Conservation (phyloP, 768 basidiomycete species). For the Boletus sensibilis region DNA sequence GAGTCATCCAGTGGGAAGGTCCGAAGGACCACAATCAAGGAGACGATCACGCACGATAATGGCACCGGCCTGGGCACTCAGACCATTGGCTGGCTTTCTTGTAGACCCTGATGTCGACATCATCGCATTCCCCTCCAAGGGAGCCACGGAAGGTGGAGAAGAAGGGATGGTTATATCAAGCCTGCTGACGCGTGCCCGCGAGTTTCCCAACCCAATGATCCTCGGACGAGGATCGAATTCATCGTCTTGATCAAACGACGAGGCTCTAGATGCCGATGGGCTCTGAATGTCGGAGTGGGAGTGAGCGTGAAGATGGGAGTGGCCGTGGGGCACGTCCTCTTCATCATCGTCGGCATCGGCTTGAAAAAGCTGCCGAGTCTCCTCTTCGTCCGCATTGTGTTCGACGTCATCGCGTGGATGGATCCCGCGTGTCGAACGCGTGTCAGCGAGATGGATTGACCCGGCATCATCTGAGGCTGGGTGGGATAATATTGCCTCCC, state of each 20-base stretch:
- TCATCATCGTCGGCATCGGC: constrained; percentile 25
- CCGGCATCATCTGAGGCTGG: constrained; percentile 37
- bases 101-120: constrained; percentile 6
- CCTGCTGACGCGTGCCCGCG: constrained; percentile 49
- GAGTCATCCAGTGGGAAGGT: not conserved
- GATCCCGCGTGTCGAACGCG: constrained; percentile 22
- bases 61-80: constrained; percentile 85
- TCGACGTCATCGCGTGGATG: constrained; percentile 15
- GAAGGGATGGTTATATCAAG: constrained; percentile 36
- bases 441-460: constrained; percentile 41
- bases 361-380: constrained; percentile 22
- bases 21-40: not conserved
- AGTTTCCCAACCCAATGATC: constrained; percentile 40
- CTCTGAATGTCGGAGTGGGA: not conserved
- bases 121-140: constrained; percentile 22
- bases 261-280: not conserved
- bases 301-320: not conserved
- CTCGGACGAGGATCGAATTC: constrained; percentile 16
- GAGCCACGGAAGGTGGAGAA: constrained; percentile 9
- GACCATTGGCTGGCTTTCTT: constrained; percentile 28
- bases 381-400: constrained; percentile 27
- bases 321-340: constrained; percentile 1
- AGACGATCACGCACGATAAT: constrained; percentile 59
- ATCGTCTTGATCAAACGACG: constrained; percentile 8
- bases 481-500: constrained; percentile 79